These are phyloP conservation scores for Geotrichum candidum DNA, from an alignment of 1,139 yeast species.

Conservation along the genomic window DNA sequence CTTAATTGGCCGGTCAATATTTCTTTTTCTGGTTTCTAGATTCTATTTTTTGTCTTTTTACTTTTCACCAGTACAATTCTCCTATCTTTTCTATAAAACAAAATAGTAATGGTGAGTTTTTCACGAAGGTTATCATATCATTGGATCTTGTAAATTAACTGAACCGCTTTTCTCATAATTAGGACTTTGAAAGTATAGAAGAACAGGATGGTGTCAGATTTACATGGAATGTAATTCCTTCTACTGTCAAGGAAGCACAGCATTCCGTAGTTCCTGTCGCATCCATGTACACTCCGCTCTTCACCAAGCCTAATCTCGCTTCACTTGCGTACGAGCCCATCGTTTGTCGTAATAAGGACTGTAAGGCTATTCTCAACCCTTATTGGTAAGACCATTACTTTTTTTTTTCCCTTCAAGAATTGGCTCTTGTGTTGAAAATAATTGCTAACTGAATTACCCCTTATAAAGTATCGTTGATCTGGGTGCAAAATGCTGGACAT, in stretches of 20 bases:
- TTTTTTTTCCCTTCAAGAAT: not conserved
- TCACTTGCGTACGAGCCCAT: constrained; percentile 42
- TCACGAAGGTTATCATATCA: not conserved
- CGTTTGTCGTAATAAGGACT: constrained; percentile 45
- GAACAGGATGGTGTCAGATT: constrained; percentile 63
- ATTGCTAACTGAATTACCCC: not conserved
- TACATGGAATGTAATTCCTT: constrained; percentile 63
- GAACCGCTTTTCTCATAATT: not conserved
- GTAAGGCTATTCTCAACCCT: constrained; percentile 59
- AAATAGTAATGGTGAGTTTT: not conserved
- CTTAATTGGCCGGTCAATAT: not conserved
- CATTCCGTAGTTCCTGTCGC: constrained; percentile 59
- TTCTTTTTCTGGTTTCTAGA: not conserved
- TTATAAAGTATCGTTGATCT: constrained; percentile 34
- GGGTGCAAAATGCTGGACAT: constrained; percentile 51
- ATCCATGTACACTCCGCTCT: constrained; percentile 61
- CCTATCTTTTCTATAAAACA: not conserved
- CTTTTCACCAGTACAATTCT: not conserved
- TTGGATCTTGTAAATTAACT: not conserved
- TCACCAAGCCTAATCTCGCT: constrained; percentile 44
- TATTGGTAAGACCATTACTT: constrained; percentile 32
- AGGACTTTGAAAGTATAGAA: constrained; percentile 54
- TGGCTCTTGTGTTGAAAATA: not conserved
- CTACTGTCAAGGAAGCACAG: constrained; percentile 52
- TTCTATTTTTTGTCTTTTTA: not conserved